Base-by-base conservation (phyloP, 2,329 filamentous ascomycete genomes). In the Fusarium liriodendri region DNA sequence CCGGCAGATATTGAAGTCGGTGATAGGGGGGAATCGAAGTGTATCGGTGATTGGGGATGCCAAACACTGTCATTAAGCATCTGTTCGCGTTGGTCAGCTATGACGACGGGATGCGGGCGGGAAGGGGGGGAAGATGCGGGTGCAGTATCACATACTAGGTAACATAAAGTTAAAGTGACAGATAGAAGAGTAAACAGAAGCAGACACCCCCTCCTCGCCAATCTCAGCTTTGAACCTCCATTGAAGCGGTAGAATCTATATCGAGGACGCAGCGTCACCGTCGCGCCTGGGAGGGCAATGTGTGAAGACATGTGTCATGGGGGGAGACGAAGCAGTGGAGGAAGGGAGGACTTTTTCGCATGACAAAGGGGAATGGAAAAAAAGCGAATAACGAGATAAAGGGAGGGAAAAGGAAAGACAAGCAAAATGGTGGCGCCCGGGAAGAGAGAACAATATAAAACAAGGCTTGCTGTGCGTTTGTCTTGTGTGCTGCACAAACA, bases 51-150 rank as follows among this genome's bases (percentile, higher is more conserved):
- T 18, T 57, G 59, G 14, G 71, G 65, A 20, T 66, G 58, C 64
- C 71, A 73, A 27, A 74, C 29, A 50, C 29, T 64, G 63, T 74
- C 68, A 74, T 74, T 74, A 74, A 69, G 27, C 22, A 74, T 74
- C 71, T 74, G 10, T 1, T 38, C 20, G 40, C 5, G 14, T 32
- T 47, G 55, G 67, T 73, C 55, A 73, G 71, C 40, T 10, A 33
- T 64, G 37, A 60, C 37, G 57, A 27, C 42, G 14, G 5, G 42
- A 32, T 32, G 59, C 14, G 33, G 40, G 38, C 6, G 7, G 42
- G 45, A 59, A 54, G 16, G 40, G 37, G 8, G 37, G 10, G 3
- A 2, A 20, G 7, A 1, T n/a, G 6, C 10, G 40, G 3, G 16
- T 38, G 18, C 18, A n/a, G 11, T 6, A 8, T 14, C 42, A n/a